Percentiles rank a stretch among this genome's conserved stretches.
These are phyloP conservation scores for Acer negundo DNA, from an alignment of 345 rosid species.

Conservation along the genomic window DNA sequence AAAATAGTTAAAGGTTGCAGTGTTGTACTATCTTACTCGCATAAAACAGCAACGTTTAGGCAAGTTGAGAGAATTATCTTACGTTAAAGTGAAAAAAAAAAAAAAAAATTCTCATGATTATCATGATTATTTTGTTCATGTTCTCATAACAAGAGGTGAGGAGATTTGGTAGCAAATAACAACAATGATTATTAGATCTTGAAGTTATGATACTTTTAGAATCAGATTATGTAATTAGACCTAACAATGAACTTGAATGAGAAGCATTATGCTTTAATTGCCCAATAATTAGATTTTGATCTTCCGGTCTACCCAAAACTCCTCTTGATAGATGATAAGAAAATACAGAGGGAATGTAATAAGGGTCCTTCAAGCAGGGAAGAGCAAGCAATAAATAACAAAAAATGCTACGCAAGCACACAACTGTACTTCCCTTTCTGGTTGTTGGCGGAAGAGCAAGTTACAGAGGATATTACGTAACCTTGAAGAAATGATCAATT, in stretches of 20 bases:
- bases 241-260: background rate
- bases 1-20: no score
- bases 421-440: background rate
- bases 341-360: background rate
- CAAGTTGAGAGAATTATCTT: no score
- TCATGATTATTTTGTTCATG: no score
- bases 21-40: no score
- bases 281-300: background rate
- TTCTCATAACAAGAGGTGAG: no score
- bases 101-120: no score
- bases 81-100: no score
- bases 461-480: background rate
- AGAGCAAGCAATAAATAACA: no score
- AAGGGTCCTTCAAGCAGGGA: background rate
- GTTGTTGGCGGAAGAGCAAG: background rate
- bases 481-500: slow-evolving; percentile 1
- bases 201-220: background rate
- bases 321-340: background rate
- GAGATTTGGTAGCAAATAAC: background rate
- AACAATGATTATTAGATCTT: no score
- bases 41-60: no score
- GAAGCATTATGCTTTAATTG: background rate
- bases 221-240: background rate
- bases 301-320: background rate
- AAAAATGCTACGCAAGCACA: background rate